Base-by-base conservation (phyloP, 257 asterid species). In the Nemophila menziesii region DNA sequence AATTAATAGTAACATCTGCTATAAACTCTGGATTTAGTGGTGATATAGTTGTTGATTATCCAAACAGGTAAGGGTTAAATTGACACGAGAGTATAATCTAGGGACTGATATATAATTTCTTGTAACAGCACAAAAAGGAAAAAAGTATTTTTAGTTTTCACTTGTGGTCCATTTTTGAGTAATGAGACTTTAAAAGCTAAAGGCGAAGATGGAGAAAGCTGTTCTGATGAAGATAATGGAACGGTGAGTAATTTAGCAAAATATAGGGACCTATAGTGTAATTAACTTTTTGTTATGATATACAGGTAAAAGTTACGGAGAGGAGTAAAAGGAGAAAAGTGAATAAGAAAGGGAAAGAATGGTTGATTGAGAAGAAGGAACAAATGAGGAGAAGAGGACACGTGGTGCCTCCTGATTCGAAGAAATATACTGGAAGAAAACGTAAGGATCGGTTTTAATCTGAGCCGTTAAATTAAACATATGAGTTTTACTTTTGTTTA, bases 21-120 rank as follows among this genome's bases (percentile, higher is more conserved):
- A 89, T 89, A 96, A 73, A 92, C 52, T 73, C 98, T 58, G 98
- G 98, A 39, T 89, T 89, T 65, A 69, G 94, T 40, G 98, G 96
- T 16, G 94, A 94, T 49, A 72, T 89, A 23, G 94, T 89, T 41
- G 77, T 89, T 40, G 98, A 89, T 68, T 89, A 33, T 54, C 96
- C 98, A 20, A 95, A 84, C 71, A 80, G 96, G 98, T 84, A 67
- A 58, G 33, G n/a, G n/a, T n/a, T n/a, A n/a, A n/a, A n/a, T n/a
- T 29, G 2, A 7, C 36, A 2, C 36, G 12, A 29, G 36, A 29
- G 12, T 29, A 10, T 29, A 7, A 7, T 29, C 2, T 7, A 7
- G 36, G 3, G 36, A 29, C 36, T 29, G 3, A 29, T 13, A 10
- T 29, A 29, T 1, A 2, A 2, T n/a, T n/a, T 60, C 16, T 46